A percentile compares a stretch with the other conserved stretches of the same genome.
These are phyloP conservation scores for Phytophthora tubulina DNA, from an alignment of 352 stramenopile species.

Conservation along the genomic window DNA sequence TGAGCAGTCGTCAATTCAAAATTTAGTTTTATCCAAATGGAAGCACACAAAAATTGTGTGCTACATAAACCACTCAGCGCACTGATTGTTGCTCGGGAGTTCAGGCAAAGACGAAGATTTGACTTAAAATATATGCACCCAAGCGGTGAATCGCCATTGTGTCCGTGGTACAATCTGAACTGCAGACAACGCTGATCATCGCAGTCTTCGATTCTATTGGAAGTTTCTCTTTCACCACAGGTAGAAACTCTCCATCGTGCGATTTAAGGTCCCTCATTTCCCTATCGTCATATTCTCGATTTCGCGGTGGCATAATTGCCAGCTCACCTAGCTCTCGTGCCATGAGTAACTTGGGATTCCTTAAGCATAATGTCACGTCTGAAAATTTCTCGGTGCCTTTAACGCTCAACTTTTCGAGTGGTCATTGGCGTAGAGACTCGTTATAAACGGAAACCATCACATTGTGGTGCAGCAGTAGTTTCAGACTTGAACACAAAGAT, in stretches of 20 bases:
- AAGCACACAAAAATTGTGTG: too few relatives aligned
- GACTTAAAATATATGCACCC: constrained; percentile 3
- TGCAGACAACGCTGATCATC: constrained; percentile 19
- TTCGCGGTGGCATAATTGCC: background rate
- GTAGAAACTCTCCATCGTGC: constrained; percentile 12
- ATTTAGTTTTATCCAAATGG: too few relatives aligned
- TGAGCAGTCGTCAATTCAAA: too few relatives aligned
- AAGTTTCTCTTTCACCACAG: constrained; percentile 14
- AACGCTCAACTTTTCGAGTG: background rate
- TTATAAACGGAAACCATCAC: too few relatives aligned
- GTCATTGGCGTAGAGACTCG: background rate
- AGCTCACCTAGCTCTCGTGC: background rate
- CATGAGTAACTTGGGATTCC: background rate
- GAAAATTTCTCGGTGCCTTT: background rate
- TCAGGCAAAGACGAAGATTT: constrained; percentile 23
- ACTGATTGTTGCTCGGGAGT: background rate
- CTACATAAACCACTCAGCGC: too few relatives aligned
- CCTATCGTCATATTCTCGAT: constrained; percentile 8
- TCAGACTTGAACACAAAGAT: too few relatives aligned
- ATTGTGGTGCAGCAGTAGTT: too few relatives aligned
- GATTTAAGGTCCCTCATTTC: background rate
- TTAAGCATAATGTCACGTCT: background rate
- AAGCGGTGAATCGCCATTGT: background rate
- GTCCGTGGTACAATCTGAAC: too few relatives aligned
- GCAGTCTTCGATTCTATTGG: constrained; percentile 6